Percentiles rank a stretch among this genome's conserved stretches.
phyloP scores from a whole-genome alignment of 169 alveolate genomes.

The Cryptosporidium sp. region DNA sequence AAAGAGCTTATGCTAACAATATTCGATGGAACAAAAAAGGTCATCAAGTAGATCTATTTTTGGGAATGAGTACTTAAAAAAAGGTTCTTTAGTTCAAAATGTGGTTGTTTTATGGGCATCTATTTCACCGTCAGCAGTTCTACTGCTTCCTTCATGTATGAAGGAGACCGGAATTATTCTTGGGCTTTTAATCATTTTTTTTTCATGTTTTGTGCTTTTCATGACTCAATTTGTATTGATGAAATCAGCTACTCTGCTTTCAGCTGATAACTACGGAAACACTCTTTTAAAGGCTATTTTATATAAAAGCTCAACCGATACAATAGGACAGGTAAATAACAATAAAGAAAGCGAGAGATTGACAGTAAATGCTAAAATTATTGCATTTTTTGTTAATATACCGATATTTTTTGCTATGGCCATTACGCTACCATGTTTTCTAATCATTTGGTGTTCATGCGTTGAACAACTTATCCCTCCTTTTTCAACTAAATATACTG shows the following conservation, averaged over 20 bases:
- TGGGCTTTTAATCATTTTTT: conserved; percentile 50
- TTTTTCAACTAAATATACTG: conserved; percentile 23
- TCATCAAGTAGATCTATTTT: conserved; percentile 11
- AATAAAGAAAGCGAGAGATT: not conserved
- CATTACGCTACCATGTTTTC: conserved; percentile 56
- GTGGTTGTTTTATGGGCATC: conserved; percentile 75
- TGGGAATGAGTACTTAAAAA: conserved; percentile 25
- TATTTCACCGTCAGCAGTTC: conserved; percentile 73
- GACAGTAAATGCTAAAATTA: not conserved
- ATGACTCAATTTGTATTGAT: conserved; percentile 69
- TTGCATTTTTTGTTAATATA: conserved; percentile 54
- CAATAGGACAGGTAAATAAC: not conserved
- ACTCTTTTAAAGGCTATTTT: conserved; percentile 41
- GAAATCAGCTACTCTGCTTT: conserved; percentile 27
- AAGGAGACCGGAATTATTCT: conserved; percentile 63
- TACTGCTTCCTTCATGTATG: conserved; percentile 71
- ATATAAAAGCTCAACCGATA: conserved; percentile 11
- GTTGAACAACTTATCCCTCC: conserved; percentile 68
- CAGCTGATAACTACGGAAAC: conserved; percentile 67
- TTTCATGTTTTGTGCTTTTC: conserved; percentile 41
- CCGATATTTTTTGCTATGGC: conserved; percentile 73
- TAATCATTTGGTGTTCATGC: conserved; percentile 72
- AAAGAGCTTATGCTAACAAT: not conserved
- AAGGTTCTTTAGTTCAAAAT: conserved; percentile 69
- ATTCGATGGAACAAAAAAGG: conserved; percentile 45